phyloP scores from a whole-genome alignment of 495 filamentous ascomycete genomes.

The Lasiosphaeris hirsuta region DNA sequence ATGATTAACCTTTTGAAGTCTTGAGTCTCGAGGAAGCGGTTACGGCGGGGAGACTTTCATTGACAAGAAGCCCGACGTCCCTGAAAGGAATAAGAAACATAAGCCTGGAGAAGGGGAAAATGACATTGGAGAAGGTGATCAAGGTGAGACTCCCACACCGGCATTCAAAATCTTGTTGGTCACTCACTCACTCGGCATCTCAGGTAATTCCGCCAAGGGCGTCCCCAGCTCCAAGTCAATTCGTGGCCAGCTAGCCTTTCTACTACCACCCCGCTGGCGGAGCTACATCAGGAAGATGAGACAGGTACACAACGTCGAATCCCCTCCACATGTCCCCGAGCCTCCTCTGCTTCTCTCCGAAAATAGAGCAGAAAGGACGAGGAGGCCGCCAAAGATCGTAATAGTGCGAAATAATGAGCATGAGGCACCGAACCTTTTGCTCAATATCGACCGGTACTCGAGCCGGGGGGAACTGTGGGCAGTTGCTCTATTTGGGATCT shows the following conservation, averaged over 20 bases:
- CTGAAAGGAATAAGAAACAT: too few species aligned
- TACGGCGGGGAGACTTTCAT: too few species aligned
- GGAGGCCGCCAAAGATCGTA: too few species aligned
- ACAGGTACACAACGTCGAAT: too few species aligned
- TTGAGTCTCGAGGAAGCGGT: background rate
- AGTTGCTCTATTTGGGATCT: constrained; percentile 21
- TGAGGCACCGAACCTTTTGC: constrained; percentile 25
- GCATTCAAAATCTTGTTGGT: background rate
- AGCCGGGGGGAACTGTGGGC: constrained; percentile 17
- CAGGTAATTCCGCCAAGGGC: background rate
- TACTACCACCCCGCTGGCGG: too few species aligned
- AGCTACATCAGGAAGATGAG: too few species aligned
- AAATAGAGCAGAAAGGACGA: too few species aligned
- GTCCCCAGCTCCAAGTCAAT: background rate
- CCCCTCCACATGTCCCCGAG: too few species aligned
- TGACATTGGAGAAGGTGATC: background rate
- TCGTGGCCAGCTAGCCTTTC: too few species aligned
- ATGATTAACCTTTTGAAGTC: background rate
- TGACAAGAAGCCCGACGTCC: too few species aligned
- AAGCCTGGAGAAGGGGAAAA: too few species aligned
- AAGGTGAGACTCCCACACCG: background rate
- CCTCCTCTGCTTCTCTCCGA: too few species aligned
- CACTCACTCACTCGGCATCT: background rate
- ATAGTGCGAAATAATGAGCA: constrained; percentile 8
- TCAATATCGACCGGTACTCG: constrained; percentile 15